Base-by-base conservation (phyloP, 306 rosid species). In the Acacia crassicarpa region DNA sequence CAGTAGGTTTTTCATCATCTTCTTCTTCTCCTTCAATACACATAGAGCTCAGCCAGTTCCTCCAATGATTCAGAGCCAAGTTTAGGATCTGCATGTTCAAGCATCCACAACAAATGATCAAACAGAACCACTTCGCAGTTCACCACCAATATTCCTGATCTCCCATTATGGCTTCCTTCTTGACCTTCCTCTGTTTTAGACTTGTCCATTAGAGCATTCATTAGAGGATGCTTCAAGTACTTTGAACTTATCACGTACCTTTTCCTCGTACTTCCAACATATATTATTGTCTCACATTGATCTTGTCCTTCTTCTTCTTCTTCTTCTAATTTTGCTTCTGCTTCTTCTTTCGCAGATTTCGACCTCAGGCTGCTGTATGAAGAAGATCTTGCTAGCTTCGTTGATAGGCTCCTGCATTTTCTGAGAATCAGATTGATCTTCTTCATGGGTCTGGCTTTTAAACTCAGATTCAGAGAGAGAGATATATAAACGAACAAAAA, bases 51-150 rank as follows among this genome's bases (percentile, higher is more conserved):
- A 77, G 95, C 93, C 83, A 95, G 74, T 86, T 95, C 99, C 53
- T 95, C 94, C 82, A 95, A 84, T 65, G 98, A 90, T 9, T 95
- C 97, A 53, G 96, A 83, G 70, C 80, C 74, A 66, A 94, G 79
- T 53, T 77, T 93, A 22, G 95, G 95, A 84, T 91, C 98, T 30
- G 90, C 93, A 81, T 93, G 91, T 65, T 93, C 95, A 32, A 95
- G 78, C 98, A 95, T 93, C 98, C 98, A 95, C 66, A 95, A 81
- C 2, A 95, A 86, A 84, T 95, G 98, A 76, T 95, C 99, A 85
- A 95, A 95, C 35, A 95, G 86, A 83, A 95, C 95, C 45, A 95
- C 97, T 70, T 95, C 99, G 75, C 99, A 93, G 20, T 85, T 93
- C 12, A 92, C 89, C 75, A 87, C 86, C 80, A 91, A 79, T 30